Evolutionary conservation across 2,329 filamentous ascomycete genomes (phyloP).

Genomic region (Chaetothyriales sp.): DNA sequence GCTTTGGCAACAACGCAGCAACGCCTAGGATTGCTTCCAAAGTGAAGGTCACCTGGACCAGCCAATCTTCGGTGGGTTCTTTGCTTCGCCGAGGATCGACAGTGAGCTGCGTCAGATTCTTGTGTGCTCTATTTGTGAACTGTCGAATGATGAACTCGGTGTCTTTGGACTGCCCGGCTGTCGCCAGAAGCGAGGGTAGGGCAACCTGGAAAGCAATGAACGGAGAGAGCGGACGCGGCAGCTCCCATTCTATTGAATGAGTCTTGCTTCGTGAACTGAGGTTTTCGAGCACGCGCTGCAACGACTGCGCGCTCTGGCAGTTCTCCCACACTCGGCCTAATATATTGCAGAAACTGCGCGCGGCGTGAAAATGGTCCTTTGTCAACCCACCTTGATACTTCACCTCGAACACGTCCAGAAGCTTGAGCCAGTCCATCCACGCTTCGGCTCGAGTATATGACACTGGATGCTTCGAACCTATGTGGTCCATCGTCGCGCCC

Average conservation of each 20-base stretch:
- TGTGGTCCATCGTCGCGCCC: not conserved
- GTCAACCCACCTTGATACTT: not conserved
- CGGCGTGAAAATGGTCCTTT: not conserved
- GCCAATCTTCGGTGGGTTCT: not conserved
- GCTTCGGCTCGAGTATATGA: not conserved
- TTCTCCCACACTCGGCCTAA: not conserved
- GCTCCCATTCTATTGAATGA: not conserved
- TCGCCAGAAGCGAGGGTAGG: not conserved
- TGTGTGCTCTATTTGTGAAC: not conserved
- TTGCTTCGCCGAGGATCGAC: not conserved
- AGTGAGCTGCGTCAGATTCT: not conserved
- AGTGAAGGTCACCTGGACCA: not conserved
- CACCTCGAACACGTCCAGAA: not conserved
- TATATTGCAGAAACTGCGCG: not conserved
- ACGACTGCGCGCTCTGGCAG: not conserved
- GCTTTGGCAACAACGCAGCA: not conserved
- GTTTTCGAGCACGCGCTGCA: not conserved
- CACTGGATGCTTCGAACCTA: not conserved
- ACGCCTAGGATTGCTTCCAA: not conserved
- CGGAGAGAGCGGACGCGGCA: not conserved
- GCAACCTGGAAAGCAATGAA: not conserved
- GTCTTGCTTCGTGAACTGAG: not conserved
- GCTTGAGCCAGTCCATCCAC: not conserved
- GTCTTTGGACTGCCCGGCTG: not conserved
- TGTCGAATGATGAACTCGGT: not conserved